phyloP scores from a whole-genome alignment of 352 stramenopile genomes.

The Phytopythium kandeliae region DNA sequence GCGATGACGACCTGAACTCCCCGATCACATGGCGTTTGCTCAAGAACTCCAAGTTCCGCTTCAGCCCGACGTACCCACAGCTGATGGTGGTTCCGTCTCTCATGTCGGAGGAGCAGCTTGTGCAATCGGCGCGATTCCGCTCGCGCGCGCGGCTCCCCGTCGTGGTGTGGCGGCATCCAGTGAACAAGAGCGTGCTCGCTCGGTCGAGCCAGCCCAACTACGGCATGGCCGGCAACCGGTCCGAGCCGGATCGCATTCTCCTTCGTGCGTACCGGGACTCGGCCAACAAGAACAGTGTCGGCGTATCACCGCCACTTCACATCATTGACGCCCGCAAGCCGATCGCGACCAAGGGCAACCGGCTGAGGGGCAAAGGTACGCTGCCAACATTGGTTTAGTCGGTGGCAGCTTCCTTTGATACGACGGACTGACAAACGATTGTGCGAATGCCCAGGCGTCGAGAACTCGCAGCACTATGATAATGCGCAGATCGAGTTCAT shows the following conservation, averaged over 20 bases:
- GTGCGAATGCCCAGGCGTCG: constrained; percentile 64
- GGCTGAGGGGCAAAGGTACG: constrained; percentile 74
- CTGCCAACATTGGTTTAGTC: not conserved
- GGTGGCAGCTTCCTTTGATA: too few relatives aligned
- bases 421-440: constrained; percentile 6
- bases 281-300: constrained; percentile 68
- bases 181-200: constrained; percentile 93
- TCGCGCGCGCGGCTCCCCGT: constrained; percentile 89
- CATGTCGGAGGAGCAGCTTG: constrained; percentile 91
- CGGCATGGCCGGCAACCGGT: constrained; percentile 94
- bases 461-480: constrained; percentile 96
- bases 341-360: constrained; percentile 79
- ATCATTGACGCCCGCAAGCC: constrained; percentile 83
- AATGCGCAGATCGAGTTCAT: constrained; percentile 95
- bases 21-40: constrained; percentile 78
- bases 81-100: constrained; percentile 93
- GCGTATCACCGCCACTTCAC: constrained; percentile 65
- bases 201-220: constrained; percentile 95
- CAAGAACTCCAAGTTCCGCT: constrained; percentile 88
- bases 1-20: constrained; percentile 11
- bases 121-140: constrained; percentile 88
- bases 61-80: constrained; percentile 94
- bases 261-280: constrained; percentile 83
- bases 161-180: constrained; percentile 89
- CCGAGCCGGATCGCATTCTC: constrained; percentile 88